These are phyloP conservation scores for Globisporangium lucens DNA, from an alignment of 352 stramenopile species.

Conservation along the genomic window DNA sequence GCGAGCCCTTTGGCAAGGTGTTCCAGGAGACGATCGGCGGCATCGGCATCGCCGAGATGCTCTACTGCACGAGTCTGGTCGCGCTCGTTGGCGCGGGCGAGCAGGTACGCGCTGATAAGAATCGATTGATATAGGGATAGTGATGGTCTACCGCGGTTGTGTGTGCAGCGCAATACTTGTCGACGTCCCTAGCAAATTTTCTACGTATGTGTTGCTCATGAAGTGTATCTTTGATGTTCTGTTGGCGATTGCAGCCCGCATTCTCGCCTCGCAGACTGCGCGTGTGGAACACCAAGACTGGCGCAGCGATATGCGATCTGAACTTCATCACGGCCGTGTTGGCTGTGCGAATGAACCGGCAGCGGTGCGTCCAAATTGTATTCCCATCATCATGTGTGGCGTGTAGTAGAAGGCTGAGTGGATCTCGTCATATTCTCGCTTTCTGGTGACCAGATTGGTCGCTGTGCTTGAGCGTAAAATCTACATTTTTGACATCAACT, in stretches of 20 bases:
- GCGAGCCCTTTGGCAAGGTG: slow-evolving; percentile 87
- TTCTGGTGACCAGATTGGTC: slow-evolving; percentile 40
- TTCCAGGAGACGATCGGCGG: slow-evolving; percentile 87
- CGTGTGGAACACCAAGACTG: slow-evolving; percentile 92
- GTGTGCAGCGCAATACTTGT: background rate
- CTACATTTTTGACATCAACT: slow-evolving; percentile 94
- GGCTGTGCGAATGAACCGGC: slow-evolving; percentile 89
- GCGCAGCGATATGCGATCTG: slow-evolving; percentile 87
- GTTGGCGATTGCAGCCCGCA: slow-evolving; percentile 47
- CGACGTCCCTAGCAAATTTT: background rate
- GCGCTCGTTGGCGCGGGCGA: slow-evolving; percentile 89
- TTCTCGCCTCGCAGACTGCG: slow-evolving; percentile 89
- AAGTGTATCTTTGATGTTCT: background rate
- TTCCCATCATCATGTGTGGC: background rate
- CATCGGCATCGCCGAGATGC: slow-evolving; percentile 90
- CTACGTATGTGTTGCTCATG: background rate
- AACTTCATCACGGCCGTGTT: slow-evolving; percentile 91
- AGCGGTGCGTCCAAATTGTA: slow-evolving; percentile 43
- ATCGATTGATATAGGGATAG: background rate
- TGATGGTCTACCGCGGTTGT: background rate
- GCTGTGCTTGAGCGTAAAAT: slow-evolving; percentile 88
- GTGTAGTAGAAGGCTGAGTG: background rate
- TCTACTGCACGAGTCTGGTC: slow-evolving; percentile 92
- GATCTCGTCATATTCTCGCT: background rate
- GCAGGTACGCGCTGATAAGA: slow-evolving; percentile 35